Evolutionary conservation across 2,329 filamentous ascomycete species (phyloP).

Genomic region (Aureobasidium sp.): DNA sequence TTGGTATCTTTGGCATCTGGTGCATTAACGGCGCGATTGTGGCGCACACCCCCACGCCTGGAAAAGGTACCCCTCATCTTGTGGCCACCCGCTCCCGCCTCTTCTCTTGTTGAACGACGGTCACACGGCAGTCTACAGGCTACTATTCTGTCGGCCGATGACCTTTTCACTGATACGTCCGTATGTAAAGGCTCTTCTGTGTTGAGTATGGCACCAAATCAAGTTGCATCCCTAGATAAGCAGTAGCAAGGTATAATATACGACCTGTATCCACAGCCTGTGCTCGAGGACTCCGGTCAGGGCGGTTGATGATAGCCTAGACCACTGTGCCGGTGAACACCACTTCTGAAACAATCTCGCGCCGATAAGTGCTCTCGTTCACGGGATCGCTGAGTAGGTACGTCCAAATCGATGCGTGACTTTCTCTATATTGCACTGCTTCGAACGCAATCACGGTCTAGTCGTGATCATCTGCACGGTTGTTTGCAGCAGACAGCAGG

Average conservation of each 20-base stretch:
- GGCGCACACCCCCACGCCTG: slow-evolving; percentile 7
- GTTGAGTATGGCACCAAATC: neutral
- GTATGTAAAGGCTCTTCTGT: neutral
- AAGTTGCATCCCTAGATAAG: neutral
- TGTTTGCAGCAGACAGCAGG: slow-evolving; percentile 11
- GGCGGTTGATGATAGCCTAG: neutral
- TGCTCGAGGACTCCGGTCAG: neutral
- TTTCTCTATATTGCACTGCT: slow-evolving; percentile 1
- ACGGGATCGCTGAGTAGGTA: neutral
- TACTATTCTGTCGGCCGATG: neutral
- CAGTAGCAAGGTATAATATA: slow-evolving; percentile 5
- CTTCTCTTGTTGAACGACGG: neutral
- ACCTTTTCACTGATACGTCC: slow-evolving; percentile 1
- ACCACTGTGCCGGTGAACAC: neutral
- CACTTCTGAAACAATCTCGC: slow-evolving; percentile 6
- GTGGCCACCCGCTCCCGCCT: slow-evolving; percentile 3
- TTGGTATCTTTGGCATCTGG: slow-evolving; percentile 4
- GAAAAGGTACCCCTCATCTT: slow-evolving; percentile 9
- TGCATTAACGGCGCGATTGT: slow-evolving; percentile 13
- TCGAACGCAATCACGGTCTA: slow-evolving; percentile 6
- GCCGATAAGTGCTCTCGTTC: neutral
- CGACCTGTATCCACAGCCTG: neutral
- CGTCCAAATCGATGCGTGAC: slow-evolving; percentile 1
- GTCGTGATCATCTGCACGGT: slow-evolving; percentile 15
- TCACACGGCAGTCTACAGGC: slow-evolving; percentile 11